Evolutionary conservation across 2,329 filamentous ascomycete genomes (phyloP), one percentile per base, ranked within the genome.

Genomic region (Calonectria hongkongensis): DNA sequence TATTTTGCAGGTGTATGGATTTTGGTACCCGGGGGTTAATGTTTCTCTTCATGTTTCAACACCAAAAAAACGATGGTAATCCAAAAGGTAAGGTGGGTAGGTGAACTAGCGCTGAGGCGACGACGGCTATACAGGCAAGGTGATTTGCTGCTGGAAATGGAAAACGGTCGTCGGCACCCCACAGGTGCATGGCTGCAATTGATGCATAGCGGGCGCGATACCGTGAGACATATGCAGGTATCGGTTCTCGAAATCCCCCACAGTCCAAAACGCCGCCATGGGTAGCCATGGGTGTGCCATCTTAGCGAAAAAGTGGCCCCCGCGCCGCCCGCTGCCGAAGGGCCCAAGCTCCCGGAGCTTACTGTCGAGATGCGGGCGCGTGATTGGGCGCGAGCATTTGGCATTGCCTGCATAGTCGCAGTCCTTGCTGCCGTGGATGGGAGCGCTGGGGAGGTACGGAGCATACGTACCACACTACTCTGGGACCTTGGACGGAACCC

Each of bases 281-380:
- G 30, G 45, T 33, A 9, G 9, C 58, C 39, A 47, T 63, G 39
- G 58, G 58, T 30, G 58, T 30, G 58, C 25, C 58, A 76, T 71
- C 69, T 73, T 73, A 74, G 71, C 72, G 72, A 77, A 71, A 66
- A 66, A 45, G 33, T 75, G 77, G 71, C 45, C 75, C 75, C 75
- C 71, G 73, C 74, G 58, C 58, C 69, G 45, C 77, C 78, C 74
- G 72, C 69, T 79, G 73, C 78, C 73, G 74, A 73, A 78, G 79
- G 65, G 80, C 79, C 80, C 79, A 81, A 82, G 79, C 80, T 81
- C 77, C 76, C 75, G 76, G 74, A 82, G 79, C 79, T 82, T 79
- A 75, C 66, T 73, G 68, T 58, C 58, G 70, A 67, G 58, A 65
- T 50, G 67, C 66, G 51, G 39, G 33, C 43, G 47, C 41, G 39